Conservation (phyloP, 2,329 filamentous ascomycete genomes). For the Pseudogymnoascus destructans region DNA sequence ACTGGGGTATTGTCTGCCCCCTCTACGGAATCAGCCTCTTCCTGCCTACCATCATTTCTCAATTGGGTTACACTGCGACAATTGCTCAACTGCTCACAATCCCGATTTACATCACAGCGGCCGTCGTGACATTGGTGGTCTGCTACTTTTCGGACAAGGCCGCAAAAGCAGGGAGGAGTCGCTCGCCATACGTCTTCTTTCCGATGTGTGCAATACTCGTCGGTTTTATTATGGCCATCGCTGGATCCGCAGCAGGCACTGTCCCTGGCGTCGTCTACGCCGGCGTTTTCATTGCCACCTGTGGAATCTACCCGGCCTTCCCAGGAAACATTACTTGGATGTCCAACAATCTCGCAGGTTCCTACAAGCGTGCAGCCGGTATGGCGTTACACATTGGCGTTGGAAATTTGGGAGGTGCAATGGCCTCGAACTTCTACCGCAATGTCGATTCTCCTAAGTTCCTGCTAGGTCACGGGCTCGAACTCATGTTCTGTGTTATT, state of each 20-base stretch:
- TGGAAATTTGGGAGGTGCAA: slow-evolving; percentile 31
- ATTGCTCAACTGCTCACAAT: slow-evolving; percentile 28
- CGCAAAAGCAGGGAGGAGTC: slow-evolving; percentile 28
- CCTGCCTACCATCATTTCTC: slow-evolving; percentile 31
- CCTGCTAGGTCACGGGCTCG: slow-evolving; percentile 36
- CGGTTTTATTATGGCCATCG: slow-evolving; percentile 42
- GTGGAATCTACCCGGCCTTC: slow-evolving; percentile 34
- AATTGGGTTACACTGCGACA: slow-evolving; percentile 38
- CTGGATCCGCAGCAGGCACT: slow-evolving; percentile 19
- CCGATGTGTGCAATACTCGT: slow-evolving; percentile 40
- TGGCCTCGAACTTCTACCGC: slow-evolving; percentile 42
- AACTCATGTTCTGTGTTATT: slow-evolving; percentile 35
- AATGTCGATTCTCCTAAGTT: slow-evolving; percentile 31
- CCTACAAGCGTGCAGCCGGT: slow-evolving; percentile 33
- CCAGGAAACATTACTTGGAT: slow-evolving; percentile 39
- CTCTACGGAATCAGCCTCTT: slow-evolving; percentile 31
- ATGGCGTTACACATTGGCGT: slow-evolving; percentile 35
- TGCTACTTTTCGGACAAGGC: slow-evolving; percentile 43
- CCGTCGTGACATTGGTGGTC: slow-evolving; percentile 40
- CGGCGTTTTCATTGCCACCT: slow-evolving; percentile 32
- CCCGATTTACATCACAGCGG: slow-evolving; percentile 49
- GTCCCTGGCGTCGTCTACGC: slow-evolving; percentile 33
- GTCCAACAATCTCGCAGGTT: slow-evolving; percentile 42
- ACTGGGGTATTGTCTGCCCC: slow-evolving; percentile 44
- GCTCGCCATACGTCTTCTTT: slow-evolving; percentile 42